phyloP scores from a whole-genome alignment of 495 filamentous ascomycete species.

The Daldinia grandis region DNA sequence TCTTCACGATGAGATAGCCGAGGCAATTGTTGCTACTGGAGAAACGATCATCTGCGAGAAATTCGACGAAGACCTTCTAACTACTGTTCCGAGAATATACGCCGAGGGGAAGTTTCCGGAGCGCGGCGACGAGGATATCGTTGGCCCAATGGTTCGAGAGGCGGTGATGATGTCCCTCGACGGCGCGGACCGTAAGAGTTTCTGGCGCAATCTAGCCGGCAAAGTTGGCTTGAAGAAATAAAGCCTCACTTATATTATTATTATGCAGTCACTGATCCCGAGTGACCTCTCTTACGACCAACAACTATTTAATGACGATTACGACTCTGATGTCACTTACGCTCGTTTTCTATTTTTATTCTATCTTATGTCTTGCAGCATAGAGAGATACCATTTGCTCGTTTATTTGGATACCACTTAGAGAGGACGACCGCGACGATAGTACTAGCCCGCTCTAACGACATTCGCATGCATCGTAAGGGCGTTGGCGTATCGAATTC shows the following conservation, averaged over 20 bases:
- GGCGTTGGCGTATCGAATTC: constrained; percentile 32
- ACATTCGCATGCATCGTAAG: constrained; percentile 37
- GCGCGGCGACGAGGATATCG: constrained; percentile 88
- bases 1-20: constrained; percentile 67
- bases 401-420: constrained; percentile 40
- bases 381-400: constrained; percentile 45
- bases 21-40: constrained; percentile 54
- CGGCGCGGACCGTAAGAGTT: constrained; percentile 50
- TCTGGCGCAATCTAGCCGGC: constrained; percentile 56
- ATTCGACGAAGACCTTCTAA: constrained; percentile 53
- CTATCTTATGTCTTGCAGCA: constrained; percentile 34
- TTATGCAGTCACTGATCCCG: constrained; percentile 5
- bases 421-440: constrained; percentile 33
- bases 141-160: constrained; percentile 86
- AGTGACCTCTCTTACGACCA: constrained; percentile 11
- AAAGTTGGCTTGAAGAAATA: constrained; percentile 55
- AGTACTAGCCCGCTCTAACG: constrained; percentile 21
- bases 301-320: constrained; percentile 31
- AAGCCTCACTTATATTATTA: constrained; percentile 7
- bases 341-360: constrained; percentile 24
- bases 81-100: constrained; percentile 58
- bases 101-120: constrained; percentile 86
- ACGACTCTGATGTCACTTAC: constrained; percentile 38
- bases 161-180: constrained; percentile 55
- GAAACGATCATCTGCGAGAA: constrained; percentile 41